Evolutionary conservation across 805 yeast genomes (phyloP).

Genomic region (Teunomyces pallodes): DNA sequence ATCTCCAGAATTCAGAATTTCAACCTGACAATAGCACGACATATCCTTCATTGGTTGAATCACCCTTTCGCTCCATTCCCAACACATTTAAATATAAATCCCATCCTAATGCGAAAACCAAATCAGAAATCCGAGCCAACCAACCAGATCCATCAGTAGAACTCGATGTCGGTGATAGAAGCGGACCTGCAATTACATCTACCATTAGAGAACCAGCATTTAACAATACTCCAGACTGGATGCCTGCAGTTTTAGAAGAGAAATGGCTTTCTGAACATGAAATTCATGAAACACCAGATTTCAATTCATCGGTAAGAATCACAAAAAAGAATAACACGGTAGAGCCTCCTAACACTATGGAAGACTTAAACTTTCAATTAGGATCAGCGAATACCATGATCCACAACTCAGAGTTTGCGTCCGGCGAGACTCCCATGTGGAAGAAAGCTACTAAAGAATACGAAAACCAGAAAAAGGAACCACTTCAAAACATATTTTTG

Average conservation of each 20-base stretch:
- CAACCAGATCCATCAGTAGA: neutral
- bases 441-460: constrained; percentile 29
- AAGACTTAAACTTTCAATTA: constrained; percentile 16
- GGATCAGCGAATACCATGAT: constrained; percentile 30
- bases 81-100: constrained; percentile 44
- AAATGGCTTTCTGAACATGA: constrained; percentile 26
- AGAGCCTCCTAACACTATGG: neutral
- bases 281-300: constrained; percentile 10
- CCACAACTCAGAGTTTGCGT: constrained; percentile 23
- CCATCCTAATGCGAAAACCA: constrained; percentile 45
- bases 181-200: neutral
- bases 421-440: constrained; percentile 34
- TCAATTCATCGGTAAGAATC: constrained; percentile 25
- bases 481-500: constrained; percentile 30
- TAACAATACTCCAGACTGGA: constrained; percentile 39
- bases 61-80: constrained; percentile 31
- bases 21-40: constrained; percentile 13
- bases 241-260: constrained; percentile 38
- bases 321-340: constrained; percentile 10
- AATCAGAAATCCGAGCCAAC: constrained; percentile 23
- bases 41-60: neutral
- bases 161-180: neutral
- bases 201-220: constrained; percentile 3
- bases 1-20: constrained; percentile 33
- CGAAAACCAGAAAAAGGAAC: constrained; percentile 21